These are phyloP conservation scores for Ensete ventricosum DNA, from an alignment of 176 grass and related monocot species.

Conservation along the genomic window DNA sequence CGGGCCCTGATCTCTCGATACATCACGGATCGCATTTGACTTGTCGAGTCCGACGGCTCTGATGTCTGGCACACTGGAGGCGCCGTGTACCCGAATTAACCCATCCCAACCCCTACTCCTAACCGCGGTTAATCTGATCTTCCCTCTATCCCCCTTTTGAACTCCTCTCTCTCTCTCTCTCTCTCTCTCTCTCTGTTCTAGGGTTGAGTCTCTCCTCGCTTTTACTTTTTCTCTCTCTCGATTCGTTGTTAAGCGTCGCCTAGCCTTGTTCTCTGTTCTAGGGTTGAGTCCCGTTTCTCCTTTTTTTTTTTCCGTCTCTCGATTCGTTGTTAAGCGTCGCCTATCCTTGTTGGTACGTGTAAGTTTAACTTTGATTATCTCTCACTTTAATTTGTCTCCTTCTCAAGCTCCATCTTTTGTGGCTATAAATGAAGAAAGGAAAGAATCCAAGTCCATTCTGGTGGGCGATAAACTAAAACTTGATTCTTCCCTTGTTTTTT, in stretches of 20 bases:
- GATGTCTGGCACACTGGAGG: neutral
- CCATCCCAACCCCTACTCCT: neutral
- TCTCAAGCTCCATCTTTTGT: neutral
- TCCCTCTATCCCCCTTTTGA: neutral
- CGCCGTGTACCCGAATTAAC: neutral
- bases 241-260: neutral
- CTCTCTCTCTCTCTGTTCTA: neutral
- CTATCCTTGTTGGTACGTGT: neutral
- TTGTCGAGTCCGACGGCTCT: neutral
- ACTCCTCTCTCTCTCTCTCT: neutral
- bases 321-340: neutral
- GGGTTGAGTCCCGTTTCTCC: neutral
- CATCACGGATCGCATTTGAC: too few relatives aligned
- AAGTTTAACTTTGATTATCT: neutral
- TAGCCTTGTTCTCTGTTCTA: neutral
- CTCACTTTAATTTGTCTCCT: neutral
- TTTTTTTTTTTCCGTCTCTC: neutral
- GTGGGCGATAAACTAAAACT: neutral
- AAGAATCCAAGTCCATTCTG: neutral
- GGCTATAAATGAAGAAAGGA: neutral
- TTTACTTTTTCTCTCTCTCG: neutral
- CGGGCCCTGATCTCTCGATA: neutral
- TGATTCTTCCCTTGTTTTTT: neutral
- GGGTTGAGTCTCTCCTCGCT: neutral
- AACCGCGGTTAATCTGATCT: neutral